Base-by-base conservation (phyloP, 1,139 yeast species). In the Spathaspora jeffriesii region DNA sequence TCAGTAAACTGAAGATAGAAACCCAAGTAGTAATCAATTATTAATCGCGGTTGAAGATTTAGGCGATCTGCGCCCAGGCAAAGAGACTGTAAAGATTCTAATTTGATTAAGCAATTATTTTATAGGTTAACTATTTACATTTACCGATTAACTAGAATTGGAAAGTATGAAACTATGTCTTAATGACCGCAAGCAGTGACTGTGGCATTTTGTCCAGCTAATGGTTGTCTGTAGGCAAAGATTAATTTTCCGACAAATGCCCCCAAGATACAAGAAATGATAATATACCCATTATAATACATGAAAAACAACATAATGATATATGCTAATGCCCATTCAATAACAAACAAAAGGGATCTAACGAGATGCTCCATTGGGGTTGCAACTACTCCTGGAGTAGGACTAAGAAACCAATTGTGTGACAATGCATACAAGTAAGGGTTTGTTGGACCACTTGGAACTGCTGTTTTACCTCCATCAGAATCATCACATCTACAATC, bases 281-380 rank as follows among this genome's bases (percentile, higher is more conserved):
- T 79, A 32, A 84, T 71, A 61, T 82, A 85, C 17, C 90, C 90
- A 56, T 84, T 84, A 67, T 81, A 84, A 68, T 83, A 83, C 90
- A 84, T 85, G 68, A 84, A 84, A 55, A 85, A 67, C 67, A 85
- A 72, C 88, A 84, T 85, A 55, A 84, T 76, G 47, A 84, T 64
- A 59, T 84, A 84, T 5, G 84, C 79, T 17, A 79, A 73, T 2
- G 85, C 85, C 79, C 85, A 81, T 59, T 83, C 84, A 25, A 81
- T 55, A 2, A 82, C 73, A 60, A 77, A 84, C 40, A 84, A 59
- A 2, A 68, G 44, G 0, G 79, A 66, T 47, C 85, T 71, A 10
- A 79, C 55, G 6, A 78, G 25, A 56, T 84, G 89, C 53, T 82
- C 82, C 10, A 65, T 41, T 2, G 77, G 53, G 8, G 66, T 63